phyloP scores from a whole-genome alignment of 2,329 filamentous ascomycete genomes.

The Aureobasidium sp. region DNA sequence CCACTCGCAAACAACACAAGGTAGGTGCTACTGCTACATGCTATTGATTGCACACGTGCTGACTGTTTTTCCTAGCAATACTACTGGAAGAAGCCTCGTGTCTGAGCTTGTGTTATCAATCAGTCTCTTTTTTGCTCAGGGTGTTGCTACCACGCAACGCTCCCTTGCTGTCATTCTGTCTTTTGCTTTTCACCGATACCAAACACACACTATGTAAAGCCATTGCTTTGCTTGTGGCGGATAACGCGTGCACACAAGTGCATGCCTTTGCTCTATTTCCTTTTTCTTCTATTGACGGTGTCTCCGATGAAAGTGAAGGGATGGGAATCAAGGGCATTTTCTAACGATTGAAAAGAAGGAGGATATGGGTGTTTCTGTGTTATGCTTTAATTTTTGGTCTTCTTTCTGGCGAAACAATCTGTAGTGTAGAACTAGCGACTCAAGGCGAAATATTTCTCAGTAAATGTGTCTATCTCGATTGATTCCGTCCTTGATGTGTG shows the following conservation, averaged over 20 bases:
- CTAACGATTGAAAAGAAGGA: conserved; percentile 8
- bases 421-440: conserved; percentile 7
- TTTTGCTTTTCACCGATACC: background rate
- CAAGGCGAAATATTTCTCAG: background rate
- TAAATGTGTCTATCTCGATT: background rate
- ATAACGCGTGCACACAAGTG: background rate
- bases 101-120: conserved; percentile 9
- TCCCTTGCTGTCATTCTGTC: background rate
- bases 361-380: background rate
- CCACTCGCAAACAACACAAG: conserved; percentile 95
- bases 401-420: background rate
- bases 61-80: conserved; percentile 15
- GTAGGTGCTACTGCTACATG: conserved; percentile 46
- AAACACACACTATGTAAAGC: background rate
- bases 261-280: background rate
- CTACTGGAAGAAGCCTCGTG: conserved; percentile 19
- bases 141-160: background rate
- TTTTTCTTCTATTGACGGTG: background rate
- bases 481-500: background rate
- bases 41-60: background rate
- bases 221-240: background rate
- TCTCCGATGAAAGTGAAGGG: background rate
- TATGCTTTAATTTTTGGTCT: background rate
- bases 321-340: background rate
- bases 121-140: background rate